A percentile compares a stretch with the other conserved stretches of the same genome.
Conservation (phyloP, 176 grass and related monocot species). For the Chloris gayana region DNA sequence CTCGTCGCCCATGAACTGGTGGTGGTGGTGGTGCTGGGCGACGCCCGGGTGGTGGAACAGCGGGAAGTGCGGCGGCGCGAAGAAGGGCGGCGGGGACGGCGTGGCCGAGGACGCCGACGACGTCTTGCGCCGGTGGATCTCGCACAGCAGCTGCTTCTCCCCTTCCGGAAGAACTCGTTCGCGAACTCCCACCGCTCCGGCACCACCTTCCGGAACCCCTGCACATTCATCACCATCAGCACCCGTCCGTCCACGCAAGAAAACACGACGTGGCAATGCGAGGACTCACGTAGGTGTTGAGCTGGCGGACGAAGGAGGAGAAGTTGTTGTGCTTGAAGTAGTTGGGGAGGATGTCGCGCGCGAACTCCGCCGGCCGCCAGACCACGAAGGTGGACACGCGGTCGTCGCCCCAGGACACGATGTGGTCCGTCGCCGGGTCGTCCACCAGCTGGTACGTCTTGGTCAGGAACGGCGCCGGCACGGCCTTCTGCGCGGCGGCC, state of each 20-base stretch:
- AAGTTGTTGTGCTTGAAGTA: constrained; percentile 99
- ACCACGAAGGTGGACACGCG: constrained; percentile 93
- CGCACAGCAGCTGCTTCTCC: constrained; percentile 74
- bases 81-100: constrained; percentile 58
- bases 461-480: constrained; percentile 95
- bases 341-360: constrained; percentile 91
- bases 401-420: constrained; percentile 99
- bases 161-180: constrained; percentile 88
- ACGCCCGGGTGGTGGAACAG: constrained; percentile 55
- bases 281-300: constrained; percentile 91
- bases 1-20: constrained; percentile 59
- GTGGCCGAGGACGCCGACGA: constrained; percentile 53
- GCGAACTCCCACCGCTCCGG: constrained; percentile 93
- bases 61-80: constrained; percentile 56
- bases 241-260: background rate
- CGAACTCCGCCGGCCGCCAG: constrained; percentile 95
- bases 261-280: background rate
- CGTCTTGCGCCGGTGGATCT: constrained; percentile 95
- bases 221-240: constrained; percentile 7
- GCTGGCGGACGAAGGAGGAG: constrained; percentile 97
- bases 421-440: constrained; percentile 84
- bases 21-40: constrained; percentile 43
- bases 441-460: constrained; percentile 99
- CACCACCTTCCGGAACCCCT: constrained; percentile 88
- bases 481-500: constrained; percentile 75